These are phyloP conservation scores for Candida multigemmis DNA, from an alignment of 805 yeast genomes.

Conservation along the genomic window DNA sequence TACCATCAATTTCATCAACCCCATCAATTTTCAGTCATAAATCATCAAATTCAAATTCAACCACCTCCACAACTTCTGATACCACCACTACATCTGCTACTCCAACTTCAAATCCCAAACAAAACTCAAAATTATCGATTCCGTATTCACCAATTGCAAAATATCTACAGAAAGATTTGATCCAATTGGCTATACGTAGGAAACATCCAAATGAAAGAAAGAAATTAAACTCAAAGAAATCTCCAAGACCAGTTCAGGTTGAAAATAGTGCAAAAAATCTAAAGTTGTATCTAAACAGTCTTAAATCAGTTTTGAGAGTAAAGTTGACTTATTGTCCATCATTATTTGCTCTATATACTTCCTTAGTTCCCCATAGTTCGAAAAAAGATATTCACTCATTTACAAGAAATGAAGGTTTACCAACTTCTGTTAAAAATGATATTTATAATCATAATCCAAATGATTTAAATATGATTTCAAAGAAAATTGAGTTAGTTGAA, in stretches of 20 bases:
- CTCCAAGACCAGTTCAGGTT: conserved; percentile 1
- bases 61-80: not conserved
- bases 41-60: not conserved
- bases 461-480: conserved; percentile 3
- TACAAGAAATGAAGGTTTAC: conserved; percentile 3
- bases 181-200: conserved; percentile 24
- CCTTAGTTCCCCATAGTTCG: conserved; percentile 26
- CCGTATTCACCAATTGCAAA: conserved; percentile 4
- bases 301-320: conserved; percentile 43
- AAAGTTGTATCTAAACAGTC: conserved; percentile 32
- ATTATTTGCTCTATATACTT: conserved; percentile 33
- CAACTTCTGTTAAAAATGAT: not conserved
- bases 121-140: conserved; percentile 4
- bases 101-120: conserved; percentile 3
- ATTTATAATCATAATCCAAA: conserved; percentile 4
- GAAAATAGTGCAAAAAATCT: conserved; percentile 6
- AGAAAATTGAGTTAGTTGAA: conserved; percentile 1
- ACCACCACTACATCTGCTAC: not conserved
- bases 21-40: not conserved
- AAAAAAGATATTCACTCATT: conserved; percentile 10
- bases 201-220: conserved; percentile 12
- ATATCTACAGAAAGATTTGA: conserved; percentile 10
- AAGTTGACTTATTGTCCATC: conserved; percentile 39
- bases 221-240: not conserved
- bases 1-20: conserved; percentile 2